A percentile compares a stretch with the other conserved stretches of the same genome.
Conservation (phyloP, 2,329 filamentous ascomycete species). For the Cladosporium sphaerospermum region DNA sequence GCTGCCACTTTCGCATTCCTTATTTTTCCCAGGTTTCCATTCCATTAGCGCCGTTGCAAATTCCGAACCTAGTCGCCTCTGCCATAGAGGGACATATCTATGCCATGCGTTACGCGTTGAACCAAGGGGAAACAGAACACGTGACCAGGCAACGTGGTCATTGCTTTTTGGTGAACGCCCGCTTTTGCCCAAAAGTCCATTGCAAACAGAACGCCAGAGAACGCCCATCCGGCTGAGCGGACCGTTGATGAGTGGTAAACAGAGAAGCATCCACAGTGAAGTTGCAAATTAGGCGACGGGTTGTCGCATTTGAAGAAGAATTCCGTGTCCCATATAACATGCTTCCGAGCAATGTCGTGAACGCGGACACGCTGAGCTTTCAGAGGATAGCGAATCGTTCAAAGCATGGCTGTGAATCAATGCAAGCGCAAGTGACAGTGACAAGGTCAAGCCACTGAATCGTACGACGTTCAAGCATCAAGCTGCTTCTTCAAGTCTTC, state of each 20-base stretch:
- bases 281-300: conserved; percentile 3
- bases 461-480: conserved; percentile 27
- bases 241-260: background rate
- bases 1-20: background rate
- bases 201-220: conserved; percentile 3
- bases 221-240: background rate
- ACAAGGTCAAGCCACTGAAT: background rate
- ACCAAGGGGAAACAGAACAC: background rate
- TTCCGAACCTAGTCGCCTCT: background rate
- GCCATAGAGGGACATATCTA: background rate
- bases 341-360: background rate
- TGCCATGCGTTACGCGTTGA: background rate
- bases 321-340: background rate
- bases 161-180: conserved; percentile 7
- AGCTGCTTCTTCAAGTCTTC: conserved; percentile 47
- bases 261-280: background rate
- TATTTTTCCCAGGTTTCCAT: background rate
- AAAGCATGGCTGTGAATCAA: background rate
- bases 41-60: background rate
- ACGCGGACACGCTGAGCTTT: conserved; percentile 1
- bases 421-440: too few relatives aligned
- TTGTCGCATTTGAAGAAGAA: background rate
- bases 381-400: background rate
- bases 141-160: background rate
- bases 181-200: background rate